phyloP scores from a whole-genome alignment of 83 land plant species.

The Isoetes engelmannii region DNA sequence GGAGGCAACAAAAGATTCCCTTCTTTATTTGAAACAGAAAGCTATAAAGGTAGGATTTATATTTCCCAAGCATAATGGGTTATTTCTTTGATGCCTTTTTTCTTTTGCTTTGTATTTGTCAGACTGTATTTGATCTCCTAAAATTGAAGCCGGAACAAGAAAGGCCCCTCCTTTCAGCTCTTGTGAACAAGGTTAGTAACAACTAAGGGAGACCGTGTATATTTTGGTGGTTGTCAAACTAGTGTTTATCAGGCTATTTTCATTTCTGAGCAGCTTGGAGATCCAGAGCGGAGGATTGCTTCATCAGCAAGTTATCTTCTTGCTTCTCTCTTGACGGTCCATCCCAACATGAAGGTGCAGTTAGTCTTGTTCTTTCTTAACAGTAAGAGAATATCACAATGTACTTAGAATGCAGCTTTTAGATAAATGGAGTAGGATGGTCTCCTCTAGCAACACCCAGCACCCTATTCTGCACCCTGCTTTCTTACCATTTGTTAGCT shows the following conservation, averaged over 20 bases:
- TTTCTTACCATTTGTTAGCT: no score
- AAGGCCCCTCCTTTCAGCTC: slow-evolving; percentile 58
- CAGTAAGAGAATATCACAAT: no score
- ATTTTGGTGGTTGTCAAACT: neutral
- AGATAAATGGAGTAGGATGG: no score
- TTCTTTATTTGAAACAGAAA: slow-evolving; percentile 66
- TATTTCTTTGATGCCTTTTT: neutral
- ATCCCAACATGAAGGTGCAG: slow-evolving; percentile 88
- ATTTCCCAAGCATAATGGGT: no score
- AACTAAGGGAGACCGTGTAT: no score
- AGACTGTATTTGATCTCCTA: slow-evolving; percentile 68
- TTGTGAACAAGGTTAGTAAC: slow-evolving; percentile 79
- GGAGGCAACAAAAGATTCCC: slow-evolving; percentile 76
- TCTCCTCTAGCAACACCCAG: no score
- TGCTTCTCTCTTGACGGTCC: slow-evolving; percentile 55
- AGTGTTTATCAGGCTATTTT: no score
- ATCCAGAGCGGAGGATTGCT: slow-evolving; percentile 72
- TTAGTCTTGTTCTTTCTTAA: no score
- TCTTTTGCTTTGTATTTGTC: slow-evolving; percentile 10
- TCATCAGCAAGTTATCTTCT: slow-evolving; percentile 71
- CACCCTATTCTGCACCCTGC: no score
- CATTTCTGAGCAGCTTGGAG: slow-evolving; percentile 49
- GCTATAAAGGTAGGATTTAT: slow-evolving; percentile 65
- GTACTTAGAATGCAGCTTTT: no score
- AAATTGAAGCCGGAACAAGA: slow-evolving; percentile 89